These are phyloP conservation scores for Candida mattraensis DNA, from an alignment of 805 yeast genomes.

Conservation along the genomic window DNA sequence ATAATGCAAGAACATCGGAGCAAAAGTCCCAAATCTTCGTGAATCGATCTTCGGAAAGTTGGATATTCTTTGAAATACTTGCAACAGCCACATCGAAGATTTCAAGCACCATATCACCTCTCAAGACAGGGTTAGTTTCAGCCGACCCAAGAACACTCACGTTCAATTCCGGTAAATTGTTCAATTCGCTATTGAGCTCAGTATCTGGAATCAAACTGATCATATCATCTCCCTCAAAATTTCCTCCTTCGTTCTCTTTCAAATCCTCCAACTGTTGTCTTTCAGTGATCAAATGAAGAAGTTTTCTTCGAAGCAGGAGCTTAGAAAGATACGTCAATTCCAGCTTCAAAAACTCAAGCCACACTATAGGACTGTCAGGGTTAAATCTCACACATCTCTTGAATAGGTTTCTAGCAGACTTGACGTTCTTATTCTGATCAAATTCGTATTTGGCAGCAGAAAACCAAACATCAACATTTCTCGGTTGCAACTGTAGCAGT, in stretches of 20 bases:
- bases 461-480: conserved; percentile 87
- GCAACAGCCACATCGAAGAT: conserved; percentile 68
- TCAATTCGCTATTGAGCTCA: conserved; percentile 64
- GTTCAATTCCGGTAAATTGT: conserved; percentile 82
- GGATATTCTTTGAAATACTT: conserved; percentile 37
- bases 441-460: conserved; percentile 93
- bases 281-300: conserved; percentile 75
- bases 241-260: conserved; percentile 39
- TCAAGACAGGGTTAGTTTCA: conserved; percentile 78
- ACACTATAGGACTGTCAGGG: conserved; percentile 64
- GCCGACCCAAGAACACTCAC: conserved; percentile 80
- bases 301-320: conserved; percentile 76
- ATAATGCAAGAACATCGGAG: conserved; percentile 47
- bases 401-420: conserved; percentile 82
- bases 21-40: conserved; percentile 42
- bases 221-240: conserved; percentile 28
- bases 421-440: conserved; percentile 83
- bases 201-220: conserved; percentile 24
- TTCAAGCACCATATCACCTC: conserved; percentile 70
- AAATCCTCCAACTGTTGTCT: conserved; percentile 58
- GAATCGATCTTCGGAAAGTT: conserved; percentile 30
- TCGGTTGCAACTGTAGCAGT: conserved; percentile 85
- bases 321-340: conserved; percentile 86
- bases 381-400: conserved; percentile 86
- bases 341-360: conserved; percentile 85